Evolutionary conservation across 1,284 basidiomycete species (phyloP).

Genomic region (Bjerkandera adusta): DNA sequence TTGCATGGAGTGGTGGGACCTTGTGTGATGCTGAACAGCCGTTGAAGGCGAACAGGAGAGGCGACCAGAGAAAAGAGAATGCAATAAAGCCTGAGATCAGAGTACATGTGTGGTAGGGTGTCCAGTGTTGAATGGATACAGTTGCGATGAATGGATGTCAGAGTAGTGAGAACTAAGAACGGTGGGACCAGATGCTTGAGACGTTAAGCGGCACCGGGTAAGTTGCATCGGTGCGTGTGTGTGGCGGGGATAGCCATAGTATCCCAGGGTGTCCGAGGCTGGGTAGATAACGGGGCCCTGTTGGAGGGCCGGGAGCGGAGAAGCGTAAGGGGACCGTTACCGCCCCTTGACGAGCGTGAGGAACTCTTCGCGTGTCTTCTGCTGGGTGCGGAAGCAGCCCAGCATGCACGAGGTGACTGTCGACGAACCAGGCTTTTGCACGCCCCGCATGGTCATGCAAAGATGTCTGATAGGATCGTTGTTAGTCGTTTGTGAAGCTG

Average conservation of each 20-base stretch:
- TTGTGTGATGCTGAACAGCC: no score
- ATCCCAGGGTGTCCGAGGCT: background rate
- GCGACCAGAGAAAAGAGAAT: background rate
- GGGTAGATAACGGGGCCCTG: background rate
- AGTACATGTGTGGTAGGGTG: background rate
- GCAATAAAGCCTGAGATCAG: background rate
- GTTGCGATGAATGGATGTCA: background rate
- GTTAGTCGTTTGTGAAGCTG: background rate
- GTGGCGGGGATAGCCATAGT: background rate
- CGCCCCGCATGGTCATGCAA: slow-evolving; percentile 99
- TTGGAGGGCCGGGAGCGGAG: background rate
- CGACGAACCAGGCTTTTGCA: slow-evolving; percentile 95
- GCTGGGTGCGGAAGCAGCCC: slow-evolving; percentile 94
- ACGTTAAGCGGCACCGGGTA: slow-evolving; percentile 7
- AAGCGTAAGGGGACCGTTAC: slow-evolving; percentile 19
- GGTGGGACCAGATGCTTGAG: no score
- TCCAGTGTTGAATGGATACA: slow-evolving; percentile 15
- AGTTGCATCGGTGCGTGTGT: slow-evolving; percentile 10
- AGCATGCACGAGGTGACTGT: slow-evolving; percentile 99
- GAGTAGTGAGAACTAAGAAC: background rate
- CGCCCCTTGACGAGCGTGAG: slow-evolving; percentile 73
- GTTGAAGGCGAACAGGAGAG: no score
- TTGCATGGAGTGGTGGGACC: no score
- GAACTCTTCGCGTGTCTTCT: slow-evolving; percentile 97
- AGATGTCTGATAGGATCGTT: slow-evolving; percentile 66